phyloP scores from a whole-genome alignment of 768 basidiomycete species.

The Boletellus sp. region DNA sequence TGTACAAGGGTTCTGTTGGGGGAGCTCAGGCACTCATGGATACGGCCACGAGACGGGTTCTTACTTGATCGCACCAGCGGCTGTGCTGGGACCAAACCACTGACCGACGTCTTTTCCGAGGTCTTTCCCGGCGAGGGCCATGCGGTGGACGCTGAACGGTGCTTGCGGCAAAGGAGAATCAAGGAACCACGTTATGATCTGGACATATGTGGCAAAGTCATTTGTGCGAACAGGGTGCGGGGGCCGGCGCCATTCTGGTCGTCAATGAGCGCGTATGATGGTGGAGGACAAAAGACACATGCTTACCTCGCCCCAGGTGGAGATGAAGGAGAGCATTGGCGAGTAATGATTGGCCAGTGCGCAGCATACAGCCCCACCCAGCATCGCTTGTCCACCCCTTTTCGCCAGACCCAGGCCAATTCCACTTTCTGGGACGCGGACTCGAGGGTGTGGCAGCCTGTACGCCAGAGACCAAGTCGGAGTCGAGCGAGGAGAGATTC shows the following conservation, averaged over 20 bases:
- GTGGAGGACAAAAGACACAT: slow-evolving; percentile 4
- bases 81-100: slow-evolving; percentile 98
- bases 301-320: slow-evolving; percentile 69
- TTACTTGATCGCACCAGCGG: slow-evolving; percentile 94
- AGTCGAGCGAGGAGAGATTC: slow-evolving; percentile 41
- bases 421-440: slow-evolving; percentile 53
- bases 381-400: slow-evolving; percentile 82
- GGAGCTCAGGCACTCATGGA: slow-evolving; percentile 3
- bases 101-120: slow-evolving; percentile 93
- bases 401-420: slow-evolving; percentile 60
- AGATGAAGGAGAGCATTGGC: slow-evolving; percentile 75
- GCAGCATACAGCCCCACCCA: slow-evolving; percentile 91
- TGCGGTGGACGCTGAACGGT: slow-evolving; percentile 94
- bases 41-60: slow-evolving; percentile 14
- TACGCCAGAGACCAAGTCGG: slow-evolving; percentile 27
- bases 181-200: slow-evolving; percentile 91
- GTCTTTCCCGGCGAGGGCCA: slow-evolving; percentile 93
- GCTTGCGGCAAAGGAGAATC: slow-evolving; percentile 81
- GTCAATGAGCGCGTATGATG: slow-evolving; percentile 8
- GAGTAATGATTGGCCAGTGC: slow-evolving; percentile 81
- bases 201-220: slow-evolving; percentile 83
- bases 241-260: slow-evolving; percentile 81
- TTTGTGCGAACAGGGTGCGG: slow-evolving; percentile 53
- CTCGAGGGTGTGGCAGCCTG: slow-evolving; percentile 37
- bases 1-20: slow-evolving; percentile 66